Evolutionary conservation across 305 asterid genomes (phyloP), one percentile per base, ranked within the genome.

Genomic region (Fraxinus sp.): DNA sequence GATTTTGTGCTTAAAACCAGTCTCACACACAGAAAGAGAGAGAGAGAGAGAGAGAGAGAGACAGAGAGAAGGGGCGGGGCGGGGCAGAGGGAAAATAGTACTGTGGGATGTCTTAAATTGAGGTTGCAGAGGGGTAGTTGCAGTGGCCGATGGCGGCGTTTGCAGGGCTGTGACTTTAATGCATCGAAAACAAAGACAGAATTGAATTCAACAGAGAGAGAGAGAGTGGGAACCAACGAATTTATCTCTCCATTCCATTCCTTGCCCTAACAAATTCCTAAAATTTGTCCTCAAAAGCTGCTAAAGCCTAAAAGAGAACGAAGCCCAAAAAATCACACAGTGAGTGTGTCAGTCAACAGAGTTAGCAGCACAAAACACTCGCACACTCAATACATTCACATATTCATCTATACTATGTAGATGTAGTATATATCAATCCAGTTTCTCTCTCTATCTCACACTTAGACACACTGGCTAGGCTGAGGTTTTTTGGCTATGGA

Each of bases 121-220:
- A 90, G 91, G 94, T 88, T 80, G 91, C 93, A 91, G 93, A 84
- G 91, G 73, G 81, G 86, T 78, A 78, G 88, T 83, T 81, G 88
- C 91, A 91, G 97, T 86, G 89, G 85, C 97, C 85, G 87, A 88
- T 91, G 98, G 98, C 98, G 98, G 98, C 98, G 95, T 91, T 90
- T 88, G 97, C 98, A 95, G 98, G 86, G 89, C 93, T 86, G 93
- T 86, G 89, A 90, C 87, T 90, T 94, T 91, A 95, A 91, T 93
- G 94, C 91, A 83, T 79, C 84, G 55, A 78, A 87, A 32, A 55
- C 76, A 70, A 74, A 90, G 79, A 88, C 88, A 77, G 78, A 80
- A 85, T 86, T 88, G 82, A 88, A 83, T 84, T 85, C 78, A 76
- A 39, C 0, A 74, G 80, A 52, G 71, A 26, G 14, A 9, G 73